Evolutionary conservation across 768 basidiomycete species (phyloP), one percentile per base, ranked within the genome.

Genomic region (Macrolepiota albuminosa): DNA sequence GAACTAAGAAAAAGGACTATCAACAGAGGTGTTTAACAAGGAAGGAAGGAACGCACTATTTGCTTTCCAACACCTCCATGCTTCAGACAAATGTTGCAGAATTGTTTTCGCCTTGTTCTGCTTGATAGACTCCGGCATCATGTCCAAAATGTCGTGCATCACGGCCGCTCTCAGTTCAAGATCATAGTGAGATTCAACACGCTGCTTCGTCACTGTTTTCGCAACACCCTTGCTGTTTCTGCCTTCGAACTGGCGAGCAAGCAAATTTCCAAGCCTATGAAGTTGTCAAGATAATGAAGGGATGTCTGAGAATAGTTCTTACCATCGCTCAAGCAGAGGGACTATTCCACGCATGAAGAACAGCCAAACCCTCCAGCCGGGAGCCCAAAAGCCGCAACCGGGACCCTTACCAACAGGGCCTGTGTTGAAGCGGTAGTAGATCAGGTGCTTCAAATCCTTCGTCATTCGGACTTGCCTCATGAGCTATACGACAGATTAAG

Each of bases 81-180:
- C 97, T 71, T 98, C 97, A 3, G 95, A 97, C 65, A 98, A 76
- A 72, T 98, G 97, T 72, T 99, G 97, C 70, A 99, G 70, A 64
- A 99, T 98, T 11, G 97, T 98, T 81, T 99, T 99, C n/a, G 95
- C 87, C 79, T 99, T 98, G 77, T 98, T 99, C 75, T 95, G 94
- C 76, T 95, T 95, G 79, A 98, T 95, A 2, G 92, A 94, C 73
- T 98, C 97, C 7, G 97, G 97, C 96, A 98, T 98, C 96, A 98
- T 98, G 78, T 98, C 96, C 66, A 99, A 80, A 66, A 99, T 98
- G 73, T 99, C 96, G 76, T 98, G 96, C 97, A 99, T 98, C 67
- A 99, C 96, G 50, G 97, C 95, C 0, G 97, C 97, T 56, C 97
- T 88, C 47, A 99, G 78, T 71, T 99, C 97, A 39, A 99, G 81